Evolutionary conservation across 305 asterid genomes (phyloP), one percentile per base, ranked within the genome.

Genomic region (Caryopteris hybrid): DNA sequence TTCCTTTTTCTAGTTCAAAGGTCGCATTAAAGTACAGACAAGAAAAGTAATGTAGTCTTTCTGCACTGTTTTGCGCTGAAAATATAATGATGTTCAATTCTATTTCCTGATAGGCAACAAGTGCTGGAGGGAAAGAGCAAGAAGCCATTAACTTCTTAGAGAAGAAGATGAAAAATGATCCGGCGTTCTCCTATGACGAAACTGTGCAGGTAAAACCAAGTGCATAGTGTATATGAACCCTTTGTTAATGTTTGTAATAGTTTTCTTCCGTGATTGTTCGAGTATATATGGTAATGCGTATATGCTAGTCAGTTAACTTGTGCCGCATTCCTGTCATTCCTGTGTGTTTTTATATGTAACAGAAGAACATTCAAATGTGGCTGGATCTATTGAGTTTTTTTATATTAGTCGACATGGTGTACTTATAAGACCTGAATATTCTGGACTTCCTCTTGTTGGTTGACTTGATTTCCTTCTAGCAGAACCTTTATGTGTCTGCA

Each of bases 101-200:
- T 66, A 54, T 74, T 56, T 66, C 75, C 72, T 78, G 73, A 34
- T 72, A 94, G 99, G 99, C 99, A 69, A 94, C 99, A 48, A 91
- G 99, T 78, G 97, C 96, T 46, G 99, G 99, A 69, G 80, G 90
- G 25, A 94, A 94, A 83, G 99, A 94, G 71, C 99, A 94, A 85
- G 99, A 94, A 77, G 98, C 99, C 52, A 85, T 94, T 64, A 94
- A 94, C 68, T 94, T 94, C 77, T 73, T 94, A 72, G 99, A 94
- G 79, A 94, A 94, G 90, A 94, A 94, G 82, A 94, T 94, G 99
- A 94, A 94, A 80, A 89, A 87, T 62, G 95, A 89, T 58, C 96
- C 95, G 16, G 88, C 95, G 41, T 89, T 94, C 80, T 69, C 99
- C 53, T 94, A 82, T 42, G 97, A 89, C n/a, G 99, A 94, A 83